Evolutionary conservation across 1,284 basidiomycete genomes (phyloP).

Genomic region (Amylostereum areolatum): DNA sequence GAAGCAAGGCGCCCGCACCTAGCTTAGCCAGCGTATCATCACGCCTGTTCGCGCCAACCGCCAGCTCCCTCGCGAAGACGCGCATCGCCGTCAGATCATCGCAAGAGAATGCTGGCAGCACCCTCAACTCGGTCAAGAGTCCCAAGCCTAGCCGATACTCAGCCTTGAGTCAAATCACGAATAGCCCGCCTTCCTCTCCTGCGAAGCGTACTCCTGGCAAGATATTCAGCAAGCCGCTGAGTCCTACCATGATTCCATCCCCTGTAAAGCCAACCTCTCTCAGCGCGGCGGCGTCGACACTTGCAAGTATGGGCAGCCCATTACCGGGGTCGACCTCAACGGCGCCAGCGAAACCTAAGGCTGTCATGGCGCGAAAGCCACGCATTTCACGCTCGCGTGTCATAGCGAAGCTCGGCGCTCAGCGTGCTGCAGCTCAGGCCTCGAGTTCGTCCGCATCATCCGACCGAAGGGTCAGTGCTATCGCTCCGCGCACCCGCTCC

Average conservation of each 20-base stretch:
- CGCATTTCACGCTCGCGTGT: slow-evolving; percentile 74
- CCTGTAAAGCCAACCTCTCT: slow-evolving; percentile 27
- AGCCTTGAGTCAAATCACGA: slow-evolving; percentile 39
- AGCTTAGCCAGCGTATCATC: slow-evolving; percentile 32
- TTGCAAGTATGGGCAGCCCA: slow-evolving; percentile 12
- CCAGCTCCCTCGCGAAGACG: slow-evolving; percentile 67
- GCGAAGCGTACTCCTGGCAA: slow-evolving; percentile 18
- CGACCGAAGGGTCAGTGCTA: neutral
- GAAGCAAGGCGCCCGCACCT: slow-evolving; percentile 12
- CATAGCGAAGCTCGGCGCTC: slow-evolving; percentile 68
- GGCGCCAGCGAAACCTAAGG: slow-evolving; percentile 29
- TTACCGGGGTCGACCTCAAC: slow-evolving; percentile 15
- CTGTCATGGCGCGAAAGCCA: slow-evolving; percentile 51
- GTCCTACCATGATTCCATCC: slow-evolving; percentile 25
- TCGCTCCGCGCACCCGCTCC: slow-evolving; percentile 34
- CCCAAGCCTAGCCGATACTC: slow-evolving; percentile 12
- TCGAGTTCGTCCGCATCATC: slow-evolving; percentile 8
- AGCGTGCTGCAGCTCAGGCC: slow-evolving; percentile 40
- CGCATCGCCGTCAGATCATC: slow-evolving; percentile 14
- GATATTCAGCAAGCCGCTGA: slow-evolving; percentile 52
- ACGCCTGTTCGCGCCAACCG: slow-evolving; percentile 65
- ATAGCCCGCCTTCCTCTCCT: slow-evolving; percentile 27
- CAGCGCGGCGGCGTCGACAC: slow-evolving; percentile 22
- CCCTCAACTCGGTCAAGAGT: slow-evolving; percentile 4
- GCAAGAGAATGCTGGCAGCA: slow-evolving; percentile 1